Evolutionary conservation across 2,329 filamentous ascomycete species (phyloP), one percentile per base, ranked within the genome.

Genomic region (Pseudogymnoascus sp.): DNA sequence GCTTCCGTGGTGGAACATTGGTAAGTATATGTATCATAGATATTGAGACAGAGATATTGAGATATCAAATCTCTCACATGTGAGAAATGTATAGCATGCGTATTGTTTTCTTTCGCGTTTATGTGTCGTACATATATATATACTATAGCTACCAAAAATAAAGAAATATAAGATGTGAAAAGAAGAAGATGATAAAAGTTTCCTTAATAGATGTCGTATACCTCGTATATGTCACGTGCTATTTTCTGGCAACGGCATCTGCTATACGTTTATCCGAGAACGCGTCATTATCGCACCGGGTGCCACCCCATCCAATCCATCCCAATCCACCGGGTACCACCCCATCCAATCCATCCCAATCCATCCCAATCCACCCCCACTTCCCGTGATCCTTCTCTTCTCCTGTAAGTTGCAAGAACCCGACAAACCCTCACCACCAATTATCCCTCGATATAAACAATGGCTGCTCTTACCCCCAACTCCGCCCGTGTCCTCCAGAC

Each of bases 401-500:
- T 29, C 23, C 12, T 16, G 10, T 12, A 31, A 34, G 2, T 54
- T 54, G 18, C n/a, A 18, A 31, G 26, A 31, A 31, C 47, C 10
- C 26, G 34, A 21, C 23, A 29, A 31, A 18, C 29, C 6, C 16
- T 34, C 16, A 57, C 47, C 4, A 57, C 29, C 51, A 34, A 57
- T 14, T 7, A 18, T 6, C 29, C 10, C 16, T 4, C 26, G 18
- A 34, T 54, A 31, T 2, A 4, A 21, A 57, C 51, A 34, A 57
- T 57, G 51, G 51, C 51, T 12, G 26, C 51, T 12, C 51, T 57
- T 11, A 57, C 51, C 29, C 51, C 51, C 29, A 57, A 57, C 34
- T 64, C 71, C 31, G 73, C 83, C 60, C 77, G 80, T 64, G 68
- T 78, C 62, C 76, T 79, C 23, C 81, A 83, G 70, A 77, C 78